Base-by-base conservation (phyloP, 2,329 filamentous ascomycete species). In the Aspergillus caelatus region DNA sequence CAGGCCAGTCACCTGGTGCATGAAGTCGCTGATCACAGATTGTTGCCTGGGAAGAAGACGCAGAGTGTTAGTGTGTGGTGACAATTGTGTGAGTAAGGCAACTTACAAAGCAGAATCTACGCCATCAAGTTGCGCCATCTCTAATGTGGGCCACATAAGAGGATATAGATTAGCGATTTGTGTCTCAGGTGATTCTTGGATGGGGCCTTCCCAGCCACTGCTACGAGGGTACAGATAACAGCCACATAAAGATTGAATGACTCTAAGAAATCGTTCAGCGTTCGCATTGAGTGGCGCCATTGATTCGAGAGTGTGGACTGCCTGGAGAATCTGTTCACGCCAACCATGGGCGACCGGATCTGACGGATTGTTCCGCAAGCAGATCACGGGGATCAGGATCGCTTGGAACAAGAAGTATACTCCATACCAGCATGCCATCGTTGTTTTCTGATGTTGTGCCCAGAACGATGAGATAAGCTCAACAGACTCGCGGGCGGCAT, bases 341-440 rank as follows among this genome's bases (percentile, higher is more conserved):
- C 54, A 57, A 1, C 32, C 32, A n/a, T 26, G 10, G 19, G 54
- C 32, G 16, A 10, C 30, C 26, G n/a, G 21, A 12, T 32, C 34
- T n/a, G 34, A 10, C 11, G 54, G 34, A 41, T 57, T 34, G 6
- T 57, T 57, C 1, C 54, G 54, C 3, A 57, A 10, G 8, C 54
- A 57, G 21, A 57, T 41, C 2, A 41, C 54, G 1, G 54, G 74
- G 28, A 76, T 74, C 3, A 77, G 65, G 21, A 72, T 68, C 10
- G 74, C 74, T 58, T 77, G 75, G 60, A 77, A 77, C 36, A 77
- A 63, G 53, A 77, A 76, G 57, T 77, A 76, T 58, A 77, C 61
- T 21, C 71, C 71, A 58, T 77, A 76, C 74, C 73, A 76, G 57
- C 67, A 71, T 21, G 70, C 70, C 63, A 77, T 64, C 61, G 71